phyloP scores from a whole-genome alignment of 1,139 yeast genomes.

The Protomyces macrosporus region DNA sequence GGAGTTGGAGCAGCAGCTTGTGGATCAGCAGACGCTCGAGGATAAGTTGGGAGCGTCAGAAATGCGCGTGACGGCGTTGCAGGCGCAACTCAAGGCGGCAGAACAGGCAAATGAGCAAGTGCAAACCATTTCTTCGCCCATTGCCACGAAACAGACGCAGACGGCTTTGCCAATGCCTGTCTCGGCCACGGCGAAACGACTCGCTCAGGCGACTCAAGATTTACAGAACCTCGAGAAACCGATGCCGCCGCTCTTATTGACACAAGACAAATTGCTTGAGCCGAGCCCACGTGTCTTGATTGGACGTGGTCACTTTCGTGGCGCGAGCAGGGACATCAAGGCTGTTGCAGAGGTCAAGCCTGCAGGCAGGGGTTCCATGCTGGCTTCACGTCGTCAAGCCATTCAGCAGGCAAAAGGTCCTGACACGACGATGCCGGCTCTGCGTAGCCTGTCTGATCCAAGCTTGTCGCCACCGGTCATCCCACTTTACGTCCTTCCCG shows the following conservation, averaged over 20 bases:
- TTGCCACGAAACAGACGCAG: not conserved
- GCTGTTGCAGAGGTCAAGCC: too few relatives aligned
- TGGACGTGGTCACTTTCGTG: not conserved
- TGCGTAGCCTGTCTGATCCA: not conserved
- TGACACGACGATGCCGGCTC: not conserved
- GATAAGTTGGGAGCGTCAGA: not conserved
- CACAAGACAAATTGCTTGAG: too few relatives aligned
- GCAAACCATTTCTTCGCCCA: too few relatives aligned
- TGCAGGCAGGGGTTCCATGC: not conserved
- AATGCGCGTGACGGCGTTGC: not conserved
- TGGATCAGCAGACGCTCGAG: not conserved
- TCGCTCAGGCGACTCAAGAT: not conserved
- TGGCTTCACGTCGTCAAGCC: not conserved
- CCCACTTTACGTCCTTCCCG: not conserved
- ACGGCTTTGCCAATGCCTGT: not conserved
- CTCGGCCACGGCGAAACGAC: not conserved
- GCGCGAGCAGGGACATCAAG: not conserved
- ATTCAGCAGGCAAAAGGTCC: not conserved
- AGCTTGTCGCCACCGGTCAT: not conserved
- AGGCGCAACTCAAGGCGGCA: not conserved
- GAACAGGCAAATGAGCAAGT: not conserved
- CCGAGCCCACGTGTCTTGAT: not conserved
- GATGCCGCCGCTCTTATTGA: not conserved
- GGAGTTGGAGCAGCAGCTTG: conserved; percentile 7
- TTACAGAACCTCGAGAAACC: not conserved